Evolutionary conservation across 805 yeast genomes (phyloP).

Genomic region (Hanseniaspora clermontiae): DNA sequence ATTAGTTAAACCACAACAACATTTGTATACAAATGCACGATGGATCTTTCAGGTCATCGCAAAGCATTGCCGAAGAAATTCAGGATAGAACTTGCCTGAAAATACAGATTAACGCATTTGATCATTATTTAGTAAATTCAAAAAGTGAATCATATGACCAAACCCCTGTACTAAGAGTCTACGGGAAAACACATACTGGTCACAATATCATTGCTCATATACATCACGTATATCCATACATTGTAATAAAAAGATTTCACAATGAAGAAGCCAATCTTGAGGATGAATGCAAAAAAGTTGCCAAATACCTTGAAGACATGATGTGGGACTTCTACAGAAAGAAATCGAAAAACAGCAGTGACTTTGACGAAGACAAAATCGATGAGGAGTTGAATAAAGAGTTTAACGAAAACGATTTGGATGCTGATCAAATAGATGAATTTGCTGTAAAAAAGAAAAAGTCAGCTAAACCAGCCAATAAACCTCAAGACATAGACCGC

Average conservation of each 20-base stretch:
- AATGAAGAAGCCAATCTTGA: constrained; percentile 16
- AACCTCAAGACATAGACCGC: background rate
- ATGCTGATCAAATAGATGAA: background rate
- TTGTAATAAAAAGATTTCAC: constrained; percentile 46
- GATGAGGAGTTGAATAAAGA: constrained; percentile 3
- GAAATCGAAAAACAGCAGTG: constrained; percentile 12
- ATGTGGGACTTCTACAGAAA: constrained; percentile 32
- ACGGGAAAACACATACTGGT: constrained; percentile 55
- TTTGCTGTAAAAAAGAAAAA: constrained; percentile 6
- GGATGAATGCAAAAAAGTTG: constrained; percentile 31
- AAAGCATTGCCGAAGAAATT: background rate
- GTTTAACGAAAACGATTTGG: background rate
- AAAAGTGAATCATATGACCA: constrained; percentile 25
- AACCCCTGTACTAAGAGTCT: constrained; percentile 68
- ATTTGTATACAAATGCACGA: constrained; percentile 19
- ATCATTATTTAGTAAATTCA: background rate
- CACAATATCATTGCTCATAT: constrained; percentile 54
- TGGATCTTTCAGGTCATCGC: constrained; percentile 15
- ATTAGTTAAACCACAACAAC: background rate
- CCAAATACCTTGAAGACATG: constrained; percentile 33
- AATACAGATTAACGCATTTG: constrained; percentile 12
- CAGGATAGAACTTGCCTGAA: background rate
- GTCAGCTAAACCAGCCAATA: background rate
- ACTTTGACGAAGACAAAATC: constrained; percentile 9
- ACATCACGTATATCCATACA: constrained; percentile 75